phyloP scores from a whole-genome alignment of 2,329 filamentous ascomycete species.

The Arthrobotrys conoides region DNA sequence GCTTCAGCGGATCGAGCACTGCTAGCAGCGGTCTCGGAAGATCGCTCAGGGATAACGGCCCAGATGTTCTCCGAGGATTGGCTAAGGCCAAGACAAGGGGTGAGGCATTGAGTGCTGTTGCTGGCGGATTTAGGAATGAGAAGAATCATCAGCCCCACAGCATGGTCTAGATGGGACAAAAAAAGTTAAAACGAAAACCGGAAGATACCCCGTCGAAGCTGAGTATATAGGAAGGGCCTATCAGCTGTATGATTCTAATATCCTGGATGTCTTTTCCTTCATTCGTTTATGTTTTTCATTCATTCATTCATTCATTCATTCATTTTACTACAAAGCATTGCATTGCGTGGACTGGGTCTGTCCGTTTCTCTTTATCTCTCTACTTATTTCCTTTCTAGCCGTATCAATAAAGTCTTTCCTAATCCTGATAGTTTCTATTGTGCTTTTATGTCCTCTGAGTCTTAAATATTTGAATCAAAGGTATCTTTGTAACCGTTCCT shows the following conservation, averaged over 20 bases:
- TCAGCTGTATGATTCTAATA: conserved; percentile 28
- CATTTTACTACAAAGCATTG: conserved; percentile 55
- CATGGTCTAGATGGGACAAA: conserved; percentile 36
- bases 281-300: conserved; percentile 18
- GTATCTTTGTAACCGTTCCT: too few relatives aligned
- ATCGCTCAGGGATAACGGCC: conserved; percentile 45
- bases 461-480: neutral
- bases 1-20: conserved; percentile 38
- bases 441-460: neutral
- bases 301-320: conserved; percentile 32
- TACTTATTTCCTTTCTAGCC: conserved; percentile 32
- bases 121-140: conserved; percentile 38
- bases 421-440: conserved; percentile 17
- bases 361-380: conserved; percentile 39
- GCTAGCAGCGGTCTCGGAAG: conserved; percentile 53
- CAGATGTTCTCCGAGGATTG: conserved; percentile 50
- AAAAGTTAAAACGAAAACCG: neutral
- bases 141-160: conserved; percentile 27
- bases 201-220: neutral
- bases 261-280: conserved; percentile 28
- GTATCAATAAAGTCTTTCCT: conserved; percentile 17
- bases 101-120: conserved; percentile 44
- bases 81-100: conserved; percentile 60
- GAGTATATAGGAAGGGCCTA: conserved; percentile 11
- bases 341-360: conserved; percentile 60